Conservation (phyloP, 164 flowering plant genomes). For the Platanus orientalis region DNA sequence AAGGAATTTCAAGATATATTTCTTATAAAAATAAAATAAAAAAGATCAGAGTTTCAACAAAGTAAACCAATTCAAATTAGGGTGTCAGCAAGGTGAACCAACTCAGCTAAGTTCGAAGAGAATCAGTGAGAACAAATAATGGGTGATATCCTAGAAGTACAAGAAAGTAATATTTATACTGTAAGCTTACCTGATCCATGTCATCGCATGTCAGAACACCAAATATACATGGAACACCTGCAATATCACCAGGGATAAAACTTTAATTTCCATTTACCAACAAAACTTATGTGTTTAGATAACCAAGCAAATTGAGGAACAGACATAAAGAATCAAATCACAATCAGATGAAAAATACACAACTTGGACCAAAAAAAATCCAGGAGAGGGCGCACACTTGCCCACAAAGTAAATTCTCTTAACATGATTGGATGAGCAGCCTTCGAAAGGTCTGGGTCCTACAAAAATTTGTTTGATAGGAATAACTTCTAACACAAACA, state of each 20-base stretch:
- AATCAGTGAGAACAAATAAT: neutral
- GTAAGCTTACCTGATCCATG: constrained; percentile 85
- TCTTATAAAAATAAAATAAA: no score
- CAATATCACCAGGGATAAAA: constrained; percentile 16
- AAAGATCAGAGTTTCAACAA: no score
- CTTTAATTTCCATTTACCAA: neutral
- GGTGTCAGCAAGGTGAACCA: constrained; percentile 6
- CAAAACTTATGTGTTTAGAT: neutral
- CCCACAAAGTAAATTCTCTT: neutral
- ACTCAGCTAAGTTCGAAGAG: neutral
- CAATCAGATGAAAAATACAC: neutral
- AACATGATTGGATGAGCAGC: neutral
- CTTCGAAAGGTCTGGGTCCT: no score
- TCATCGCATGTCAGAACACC: constrained; percentile 89
- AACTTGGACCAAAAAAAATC: neutral
- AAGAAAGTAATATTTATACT: neutral
- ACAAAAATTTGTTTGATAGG: no score
- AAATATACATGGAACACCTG: constrained; percentile 93
- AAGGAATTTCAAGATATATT: no score
- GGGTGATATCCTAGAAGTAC: neutral
- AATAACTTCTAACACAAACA: no score
- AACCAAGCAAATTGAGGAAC: neutral
- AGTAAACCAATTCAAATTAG: no score
- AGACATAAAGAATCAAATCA: neutral
- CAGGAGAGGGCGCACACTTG: neutral